A percentile compares a stretch with the other conserved stretches of the same genome.
These are phyloP conservation scores for Saccharomycopsis sp. DNA, from an alignment of 805 yeast genomes.

Conservation along the genomic window DNA sequence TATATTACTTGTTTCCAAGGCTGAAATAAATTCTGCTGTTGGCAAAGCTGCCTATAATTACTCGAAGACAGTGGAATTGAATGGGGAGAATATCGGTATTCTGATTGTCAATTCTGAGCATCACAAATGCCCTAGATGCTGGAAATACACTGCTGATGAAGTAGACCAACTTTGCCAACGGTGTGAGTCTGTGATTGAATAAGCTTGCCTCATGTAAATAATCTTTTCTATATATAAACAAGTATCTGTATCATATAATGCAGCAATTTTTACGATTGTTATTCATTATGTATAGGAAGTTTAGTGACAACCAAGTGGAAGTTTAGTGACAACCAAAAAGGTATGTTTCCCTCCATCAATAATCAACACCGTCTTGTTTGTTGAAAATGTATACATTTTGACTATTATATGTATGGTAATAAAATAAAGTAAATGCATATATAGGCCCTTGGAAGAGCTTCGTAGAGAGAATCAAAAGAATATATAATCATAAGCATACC, in stretches of 20 bases:
- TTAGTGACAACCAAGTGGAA: too few species aligned
- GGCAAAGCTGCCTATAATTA: slow-evolving; percentile 25
- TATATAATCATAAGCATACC: slow-evolving; percentile 43
- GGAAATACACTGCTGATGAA: slow-evolving; percentile 61
- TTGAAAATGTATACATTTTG: too few species aligned
- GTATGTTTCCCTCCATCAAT: too few species aligned
- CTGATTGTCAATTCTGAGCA: slow-evolving; percentile 38
- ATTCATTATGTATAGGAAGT: not conserved
- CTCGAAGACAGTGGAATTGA: slow-evolving; percentile 27
- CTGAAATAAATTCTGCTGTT: slow-evolving; percentile 30
- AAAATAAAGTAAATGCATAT: too few species aligned
- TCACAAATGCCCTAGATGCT: slow-evolving; percentile 87
- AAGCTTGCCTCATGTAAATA: too few species aligned
- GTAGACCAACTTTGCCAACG: slow-evolving; percentile 57
- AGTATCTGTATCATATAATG: too few species aligned
- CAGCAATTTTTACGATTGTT: too few species aligned
- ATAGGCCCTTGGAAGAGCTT: not conserved
- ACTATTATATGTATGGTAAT: not conserved
- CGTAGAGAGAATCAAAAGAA: not conserved
- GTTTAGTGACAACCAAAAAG: too few species aligned
- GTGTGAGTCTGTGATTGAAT: slow-evolving; percentile 51
- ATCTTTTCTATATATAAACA: too few species aligned
- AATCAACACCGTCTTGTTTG: too few species aligned
- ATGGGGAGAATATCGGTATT: slow-evolving; percentile 27
- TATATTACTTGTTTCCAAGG: slow-evolving; percentile 58